Evolutionary conservation across 2,329 filamentous ascomycete species (phyloP).

Genomic region (Pseudopithomyces chartarum): DNA sequence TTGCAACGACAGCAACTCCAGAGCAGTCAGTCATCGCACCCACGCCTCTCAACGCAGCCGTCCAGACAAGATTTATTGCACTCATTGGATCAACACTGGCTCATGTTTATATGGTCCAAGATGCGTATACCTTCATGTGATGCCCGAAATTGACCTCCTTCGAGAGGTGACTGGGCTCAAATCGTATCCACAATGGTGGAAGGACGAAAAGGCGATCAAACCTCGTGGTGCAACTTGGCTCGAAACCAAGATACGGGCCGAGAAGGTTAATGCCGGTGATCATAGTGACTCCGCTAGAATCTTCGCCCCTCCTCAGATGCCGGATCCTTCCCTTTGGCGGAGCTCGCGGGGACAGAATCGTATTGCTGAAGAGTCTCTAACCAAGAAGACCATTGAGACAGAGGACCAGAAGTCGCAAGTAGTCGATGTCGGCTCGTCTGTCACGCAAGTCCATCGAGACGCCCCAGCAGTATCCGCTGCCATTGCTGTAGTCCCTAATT

Average conservation of each 20-base stretch:
- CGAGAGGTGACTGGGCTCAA: slow-evolving; percentile 67
- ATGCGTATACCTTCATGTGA: slow-evolving; percentile 88
- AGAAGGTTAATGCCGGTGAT: slow-evolving; percentile 8
- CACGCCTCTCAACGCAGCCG: not conserved
- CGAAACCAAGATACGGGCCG: slow-evolving; percentile 18
- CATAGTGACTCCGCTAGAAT: not conserved
- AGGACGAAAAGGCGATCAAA: slow-evolving; percentile 49
- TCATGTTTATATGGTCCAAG: slow-evolving; percentile 88
- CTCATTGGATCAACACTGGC: slow-evolving; percentile 87
- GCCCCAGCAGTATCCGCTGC: not conserved
- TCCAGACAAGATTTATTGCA: slow-evolving; percentile 63
- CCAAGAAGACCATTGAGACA: too few relatives aligned
- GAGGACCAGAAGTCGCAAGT: not conserved
- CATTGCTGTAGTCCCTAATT: too few relatives aligned
- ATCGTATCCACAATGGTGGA: slow-evolving; percentile 61
- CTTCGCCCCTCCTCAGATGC: slow-evolving; percentile 9
- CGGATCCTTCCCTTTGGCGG: slow-evolving; percentile 10
- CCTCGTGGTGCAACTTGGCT: slow-evolving; percentile 28
- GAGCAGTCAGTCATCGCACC: not conserved
- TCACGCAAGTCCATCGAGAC: not conserved
- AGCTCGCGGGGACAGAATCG: not conserved
- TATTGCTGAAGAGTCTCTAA: too few relatives aligned
- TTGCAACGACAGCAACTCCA: not conserved
- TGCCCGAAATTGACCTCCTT: slow-evolving; percentile 75
- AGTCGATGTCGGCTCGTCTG: not conserved